Conservation (phyloP, 495 filamentous ascomycete species). For the Mycothermus thermophilus region DNA sequence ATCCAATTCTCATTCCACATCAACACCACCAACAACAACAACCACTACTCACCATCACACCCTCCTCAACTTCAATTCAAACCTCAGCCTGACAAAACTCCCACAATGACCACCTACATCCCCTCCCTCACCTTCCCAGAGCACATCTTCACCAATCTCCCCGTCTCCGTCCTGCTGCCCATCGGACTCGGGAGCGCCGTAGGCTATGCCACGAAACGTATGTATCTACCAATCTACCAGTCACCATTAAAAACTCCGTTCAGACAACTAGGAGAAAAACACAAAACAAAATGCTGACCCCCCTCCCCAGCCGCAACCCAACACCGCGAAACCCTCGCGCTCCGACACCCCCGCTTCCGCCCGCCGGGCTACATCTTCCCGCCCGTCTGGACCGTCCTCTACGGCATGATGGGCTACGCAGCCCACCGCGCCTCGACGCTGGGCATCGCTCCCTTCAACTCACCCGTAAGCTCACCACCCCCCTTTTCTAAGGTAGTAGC, state of each 20-base stretch:
- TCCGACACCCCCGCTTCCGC: slow-evolving; percentile 66
- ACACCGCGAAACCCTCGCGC: slow-evolving; percentile 46
- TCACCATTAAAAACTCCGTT: no score
- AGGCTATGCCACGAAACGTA: slow-evolving; percentile 47
- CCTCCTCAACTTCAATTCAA: background rate
- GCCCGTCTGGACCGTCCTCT: slow-evolving; percentile 75
- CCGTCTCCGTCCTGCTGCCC: slow-evolving; percentile 56
- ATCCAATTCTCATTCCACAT: no score
- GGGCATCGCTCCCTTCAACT: slow-evolving; percentile 34
- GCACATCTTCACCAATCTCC: slow-evolving; percentile 47
- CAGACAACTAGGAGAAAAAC: no score
- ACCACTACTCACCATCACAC: no score
- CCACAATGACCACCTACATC: slow-evolving; percentile 54
- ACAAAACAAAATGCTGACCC: no score
- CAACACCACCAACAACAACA: no score
- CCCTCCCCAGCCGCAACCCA: slow-evolving; percentile 22
- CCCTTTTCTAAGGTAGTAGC: no score
- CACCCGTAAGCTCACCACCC: slow-evolving; percentile 8
- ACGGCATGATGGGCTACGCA: slow-evolving; percentile 80
- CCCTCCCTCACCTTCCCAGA: slow-evolving; percentile 50
- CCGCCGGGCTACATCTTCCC: slow-evolving; percentile 73
- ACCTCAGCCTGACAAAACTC: background rate
- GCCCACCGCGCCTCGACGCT: slow-evolving; percentile 51
- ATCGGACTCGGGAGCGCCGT: slow-evolving; percentile 48
- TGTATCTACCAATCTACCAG: no score